These are phyloP conservation scores for Chaetomiaceae sp. DNA, from an alignment of 2,329 filamentous ascomycete genomes.

Conservation along the genomic window DNA sequence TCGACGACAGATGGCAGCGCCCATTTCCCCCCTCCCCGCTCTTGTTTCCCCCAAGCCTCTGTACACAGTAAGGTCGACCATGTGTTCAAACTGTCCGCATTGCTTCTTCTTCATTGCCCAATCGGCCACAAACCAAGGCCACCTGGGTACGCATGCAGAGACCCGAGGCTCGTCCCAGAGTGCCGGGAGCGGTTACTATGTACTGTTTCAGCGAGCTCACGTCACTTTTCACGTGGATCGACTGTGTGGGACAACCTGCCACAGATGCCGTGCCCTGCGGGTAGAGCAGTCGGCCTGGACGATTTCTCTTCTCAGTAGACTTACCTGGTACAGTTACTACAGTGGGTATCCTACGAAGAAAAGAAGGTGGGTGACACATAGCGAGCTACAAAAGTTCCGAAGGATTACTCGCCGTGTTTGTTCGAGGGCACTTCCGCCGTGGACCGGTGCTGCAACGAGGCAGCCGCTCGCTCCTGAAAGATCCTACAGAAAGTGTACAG, in stretches of 20 bases:
- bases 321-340: background rate
- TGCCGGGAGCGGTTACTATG: background rate
- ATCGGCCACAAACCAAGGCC: background rate
- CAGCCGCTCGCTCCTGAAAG: too few relatives aligned
- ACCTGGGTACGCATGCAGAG: slow-evolving; percentile 5
- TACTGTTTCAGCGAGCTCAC: slow-evolving; percentile 1
- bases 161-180: slow-evolving; percentile 10
- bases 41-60: background rate
- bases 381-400: slow-evolving; percentile 3
- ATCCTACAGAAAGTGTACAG: slow-evolving; percentile 3
- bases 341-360: too few relatives aligned
- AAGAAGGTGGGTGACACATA: slow-evolving; percentile 9
- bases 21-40: background rate
- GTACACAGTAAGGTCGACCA: slow-evolving; percentile 4
- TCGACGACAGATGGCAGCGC: background rate
- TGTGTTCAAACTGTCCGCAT: background rate
- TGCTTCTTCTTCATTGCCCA: background rate
- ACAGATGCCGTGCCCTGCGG: background rate
- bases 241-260: background rate
- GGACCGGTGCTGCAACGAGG: too few relatives aligned
- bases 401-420: background rate
- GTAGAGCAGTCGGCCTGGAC: background rate
- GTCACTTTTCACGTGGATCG: slow-evolving; percentile 1
- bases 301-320: background rate
- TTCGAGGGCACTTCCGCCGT: slow-evolving; percentile 13